Conservation (phyloP, 2,329 filamentous ascomycete genomes). For the Epichloe gansuensis region DNA sequence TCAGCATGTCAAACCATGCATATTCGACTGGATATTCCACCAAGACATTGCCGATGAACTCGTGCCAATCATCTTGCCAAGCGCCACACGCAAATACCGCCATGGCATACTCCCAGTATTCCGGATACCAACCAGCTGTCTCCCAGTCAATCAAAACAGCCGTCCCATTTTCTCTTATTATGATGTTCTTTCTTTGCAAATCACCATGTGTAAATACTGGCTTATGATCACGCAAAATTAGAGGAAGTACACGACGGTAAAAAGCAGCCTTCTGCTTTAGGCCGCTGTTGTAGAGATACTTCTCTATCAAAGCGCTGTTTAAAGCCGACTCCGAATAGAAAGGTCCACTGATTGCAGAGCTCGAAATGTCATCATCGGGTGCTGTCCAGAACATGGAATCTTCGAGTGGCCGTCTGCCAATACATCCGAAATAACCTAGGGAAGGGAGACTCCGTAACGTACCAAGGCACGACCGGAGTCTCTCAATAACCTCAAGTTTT, state of each 20-base stretch:
- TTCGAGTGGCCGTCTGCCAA: neutral
- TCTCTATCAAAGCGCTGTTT: neutral
- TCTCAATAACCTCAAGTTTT: too few species aligned
- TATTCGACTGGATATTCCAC: neutral
- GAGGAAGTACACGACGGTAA: constrained; percentile 22
- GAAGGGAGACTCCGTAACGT: too few species aligned
- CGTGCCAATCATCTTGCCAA: neutral
- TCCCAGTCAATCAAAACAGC: constrained; percentile 1
- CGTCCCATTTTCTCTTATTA: neutral
- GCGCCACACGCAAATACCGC: neutral
- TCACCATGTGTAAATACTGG: constrained; percentile 2
- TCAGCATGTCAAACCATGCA: neutral
- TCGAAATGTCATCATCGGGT: neutral
- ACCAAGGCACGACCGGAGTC: too few species aligned
- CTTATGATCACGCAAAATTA: neutral
- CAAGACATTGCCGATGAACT: neutral
- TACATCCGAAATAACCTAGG: too few species aligned
- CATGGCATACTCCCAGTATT: neutral
- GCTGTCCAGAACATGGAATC: neutral
- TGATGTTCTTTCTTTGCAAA: constrained; percentile 3
- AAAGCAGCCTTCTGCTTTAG: neutral
- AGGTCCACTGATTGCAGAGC: neutral
- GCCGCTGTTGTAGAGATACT: neutral
- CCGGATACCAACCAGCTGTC: neutral
- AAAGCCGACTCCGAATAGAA: neutral